Evolutionary conservation across 2,329 filamentous ascomycete genomes (phyloP), one percentile per base, ranked within the genome.

Genomic region (Clonostachys byssicola): DNA sequence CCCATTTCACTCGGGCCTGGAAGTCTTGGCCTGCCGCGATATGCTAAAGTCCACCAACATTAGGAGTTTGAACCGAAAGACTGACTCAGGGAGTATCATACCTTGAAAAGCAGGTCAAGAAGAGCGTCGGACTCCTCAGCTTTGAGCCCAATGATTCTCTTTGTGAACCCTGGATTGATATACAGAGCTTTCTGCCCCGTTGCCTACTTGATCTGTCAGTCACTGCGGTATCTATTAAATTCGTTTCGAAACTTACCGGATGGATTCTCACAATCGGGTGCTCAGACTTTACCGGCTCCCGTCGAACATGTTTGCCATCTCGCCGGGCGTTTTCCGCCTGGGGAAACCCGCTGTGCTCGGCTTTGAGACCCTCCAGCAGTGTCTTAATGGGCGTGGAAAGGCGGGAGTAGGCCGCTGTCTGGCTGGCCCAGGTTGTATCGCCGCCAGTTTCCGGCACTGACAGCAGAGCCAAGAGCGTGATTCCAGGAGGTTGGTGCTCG

Each of bases 231-330:
- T 23, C 57, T 61, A 46, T 66, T 63, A 2, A 50, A 35, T n/a
- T 54, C 58, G 16, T 54, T 60, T 20, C 56, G 56, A 17, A 63
- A 60, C 40, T 42, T 20, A 42, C 40, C 0, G 88, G 88, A 60
- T 92, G 88, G 1, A 86, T 89, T 18, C 88, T 74, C 2, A 92
- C 79, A 49, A 92, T 69, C 0, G 88, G 88, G 58, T 92, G 88
- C 34, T 80, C 79, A 18, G 88, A 76, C 45, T 84, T 81, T 56
- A 89, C 79, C n/a, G 85, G 80, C 7, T 83, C 73, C 87, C 66
- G 45, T 12, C 1, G 85, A 39, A 6, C 39, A 20, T 30, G n/a
- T 30, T 42, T 6, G 57, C 57, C 40, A 36, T 46, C 40, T 86
- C 0, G 85, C 9, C 92, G 89, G 65, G 94, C 88, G 51, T 80